These are phyloP conservation scores for Podila horticola DNA, from an alignment of 192 early-diverging fungal species.

Conservation along the genomic window DNA sequence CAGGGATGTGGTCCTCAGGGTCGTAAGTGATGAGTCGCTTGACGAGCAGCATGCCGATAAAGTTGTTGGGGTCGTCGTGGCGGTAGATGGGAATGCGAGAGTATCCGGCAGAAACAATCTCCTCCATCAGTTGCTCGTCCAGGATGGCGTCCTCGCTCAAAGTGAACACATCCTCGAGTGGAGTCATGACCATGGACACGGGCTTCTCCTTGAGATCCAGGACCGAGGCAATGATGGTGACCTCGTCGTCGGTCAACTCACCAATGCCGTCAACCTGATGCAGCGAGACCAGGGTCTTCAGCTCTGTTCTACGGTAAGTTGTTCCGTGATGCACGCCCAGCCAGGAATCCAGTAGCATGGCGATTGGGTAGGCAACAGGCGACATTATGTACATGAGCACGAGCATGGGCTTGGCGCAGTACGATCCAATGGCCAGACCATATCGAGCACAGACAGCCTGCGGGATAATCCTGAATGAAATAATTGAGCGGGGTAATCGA, in stretches of 20 bases:
- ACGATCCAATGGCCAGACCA: conserved; percentile 92
- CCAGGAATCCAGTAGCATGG: conserved; percentile 85
- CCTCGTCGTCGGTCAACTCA: conserved; percentile 79
- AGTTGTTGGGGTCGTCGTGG: conserved; percentile 63
- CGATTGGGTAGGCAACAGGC: conserved; percentile 88
- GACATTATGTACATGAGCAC: conserved; percentile 73
- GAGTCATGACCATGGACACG: conserved; percentile 77
- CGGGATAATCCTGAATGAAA: conserved; percentile 32
- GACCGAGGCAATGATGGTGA: conserved; percentile 82
- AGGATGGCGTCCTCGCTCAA: conserved; percentile 70
- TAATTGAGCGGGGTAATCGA: background rate
- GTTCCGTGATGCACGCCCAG: conserved; percentile 90
- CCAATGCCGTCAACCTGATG: conserved; percentile 76
- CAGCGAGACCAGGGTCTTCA: conserved; percentile 82
- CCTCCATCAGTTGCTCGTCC: conserved; percentile 63
- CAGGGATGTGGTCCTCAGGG: conserved; percentile 72
- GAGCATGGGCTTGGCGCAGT: conserved; percentile 79
- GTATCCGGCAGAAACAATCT: conserved; percentile 76
- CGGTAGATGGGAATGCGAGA: conserved; percentile 81
- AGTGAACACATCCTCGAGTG: conserved; percentile 74
- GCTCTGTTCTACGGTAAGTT: conserved; percentile 78
- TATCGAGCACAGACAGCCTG: conserved; percentile 89
- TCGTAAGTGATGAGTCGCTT: conserved; percentile 81
- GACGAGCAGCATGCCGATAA: conserved; percentile 83
- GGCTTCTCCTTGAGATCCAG: conserved; percentile 79